Evolutionary conservation across 495 filamentous ascomycete genomes (phyloP).

Genomic region (Neurospora sp.): DNA sequence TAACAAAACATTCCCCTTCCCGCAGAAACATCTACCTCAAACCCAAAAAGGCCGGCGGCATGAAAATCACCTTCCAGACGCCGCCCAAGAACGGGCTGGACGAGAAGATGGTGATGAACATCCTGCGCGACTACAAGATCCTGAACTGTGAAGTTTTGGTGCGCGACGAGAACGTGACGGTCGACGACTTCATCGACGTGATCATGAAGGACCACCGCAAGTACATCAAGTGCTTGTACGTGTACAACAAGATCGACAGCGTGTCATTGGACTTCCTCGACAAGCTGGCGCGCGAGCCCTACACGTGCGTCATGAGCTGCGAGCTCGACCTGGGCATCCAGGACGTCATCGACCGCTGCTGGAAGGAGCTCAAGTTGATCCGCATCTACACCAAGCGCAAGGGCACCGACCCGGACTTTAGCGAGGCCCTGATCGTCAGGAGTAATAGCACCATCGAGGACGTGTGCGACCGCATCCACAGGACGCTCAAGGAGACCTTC

Average conservation of each 20-base stretch:
- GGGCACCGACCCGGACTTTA: slow-evolving; percentile 83
- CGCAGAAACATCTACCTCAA: slow-evolving; percentile 96
- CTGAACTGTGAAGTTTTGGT: slow-evolving; percentile 95
- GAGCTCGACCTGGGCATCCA: slow-evolving; percentile 95
- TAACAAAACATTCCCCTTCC: not conserved
- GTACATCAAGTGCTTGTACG: slow-evolving; percentile 93
- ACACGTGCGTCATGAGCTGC: slow-evolving; percentile 96
- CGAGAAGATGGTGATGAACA: slow-evolving; percentile 95
- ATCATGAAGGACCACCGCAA: slow-evolving; percentile 97
- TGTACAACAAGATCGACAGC: slow-evolving; percentile 99
- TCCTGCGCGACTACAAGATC: slow-evolving; percentile 96
- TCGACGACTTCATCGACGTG: slow-evolving; percentile 98
- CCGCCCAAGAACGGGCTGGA: slow-evolving; percentile 75
- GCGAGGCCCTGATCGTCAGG: slow-evolving; percentile 87
- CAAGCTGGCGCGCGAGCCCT: slow-evolving; percentile 77
- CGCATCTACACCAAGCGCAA: slow-evolving; percentile 96
- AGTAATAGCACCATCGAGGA: slow-evolving; percentile 85
- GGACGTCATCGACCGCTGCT: slow-evolving; percentile 90
- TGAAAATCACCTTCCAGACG: slow-evolving; percentile 93
- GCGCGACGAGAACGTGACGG: slow-evolving; percentile 87
- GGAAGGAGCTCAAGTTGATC: slow-evolving; percentile 87
- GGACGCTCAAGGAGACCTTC: slow-evolving; percentile 93
- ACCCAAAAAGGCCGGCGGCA: slow-evolving; percentile 87
- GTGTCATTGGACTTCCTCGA: slow-evolving; percentile 90
- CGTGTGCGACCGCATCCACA: slow-evolving; percentile 92